phyloP scores from a whole-genome alignment of 768 basidiomycete species.

The Coprinellus aureogranulatus region DNA sequence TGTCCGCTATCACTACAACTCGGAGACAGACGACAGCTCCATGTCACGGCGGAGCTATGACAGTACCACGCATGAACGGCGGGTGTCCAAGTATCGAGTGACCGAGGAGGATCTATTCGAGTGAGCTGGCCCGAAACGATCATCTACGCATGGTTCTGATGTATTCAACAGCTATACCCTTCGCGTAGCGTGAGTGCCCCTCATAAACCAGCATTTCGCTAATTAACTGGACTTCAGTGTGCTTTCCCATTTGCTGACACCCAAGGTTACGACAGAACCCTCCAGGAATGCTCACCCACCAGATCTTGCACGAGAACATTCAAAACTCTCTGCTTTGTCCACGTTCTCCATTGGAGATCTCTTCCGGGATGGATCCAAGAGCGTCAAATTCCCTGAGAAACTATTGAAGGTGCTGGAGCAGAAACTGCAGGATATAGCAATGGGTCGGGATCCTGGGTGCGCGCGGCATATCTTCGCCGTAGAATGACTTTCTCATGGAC shows the following conservation, averaged over 20 bases:
- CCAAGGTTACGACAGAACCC: constrained; percentile 45
- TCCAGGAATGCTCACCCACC: constrained; percentile 21
- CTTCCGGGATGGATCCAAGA: constrained; percentile 80
- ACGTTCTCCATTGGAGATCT: constrained; percentile 71
- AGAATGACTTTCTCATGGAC: constrained; percentile 23
- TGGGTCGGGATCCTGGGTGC: constrained; percentile 88
- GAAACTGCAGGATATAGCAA: constrained; percentile 87
- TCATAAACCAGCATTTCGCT: constrained; percentile 8
- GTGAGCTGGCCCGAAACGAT: constrained; percentile 38
- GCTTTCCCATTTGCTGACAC: constrained; percentile 67
- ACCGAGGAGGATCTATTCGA: constrained; percentile 85
- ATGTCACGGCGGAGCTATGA: constrained; percentile 80
- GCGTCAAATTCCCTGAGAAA: constrained; percentile 92
- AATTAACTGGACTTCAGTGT: constrained; percentile 48
- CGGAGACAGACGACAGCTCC: constrained; percentile 10
- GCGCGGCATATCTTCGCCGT: constrained; percentile 28
- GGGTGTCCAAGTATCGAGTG: constrained; percentile 72
- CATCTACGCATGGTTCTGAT: constrained; percentile 9
- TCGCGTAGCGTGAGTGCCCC: constrained; percentile 71
- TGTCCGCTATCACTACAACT: not conserved
- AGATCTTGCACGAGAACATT: constrained; percentile 61
- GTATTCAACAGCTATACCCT: constrained; percentile 62
- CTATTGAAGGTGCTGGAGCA: constrained; percentile 86
- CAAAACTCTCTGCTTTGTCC: constrained; percentile 67
- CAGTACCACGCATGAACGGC: constrained; percentile 67